Evolutionary conservation across 257 asterid genomes (phyloP).

Genomic region (Cordia subcordata): DNA sequence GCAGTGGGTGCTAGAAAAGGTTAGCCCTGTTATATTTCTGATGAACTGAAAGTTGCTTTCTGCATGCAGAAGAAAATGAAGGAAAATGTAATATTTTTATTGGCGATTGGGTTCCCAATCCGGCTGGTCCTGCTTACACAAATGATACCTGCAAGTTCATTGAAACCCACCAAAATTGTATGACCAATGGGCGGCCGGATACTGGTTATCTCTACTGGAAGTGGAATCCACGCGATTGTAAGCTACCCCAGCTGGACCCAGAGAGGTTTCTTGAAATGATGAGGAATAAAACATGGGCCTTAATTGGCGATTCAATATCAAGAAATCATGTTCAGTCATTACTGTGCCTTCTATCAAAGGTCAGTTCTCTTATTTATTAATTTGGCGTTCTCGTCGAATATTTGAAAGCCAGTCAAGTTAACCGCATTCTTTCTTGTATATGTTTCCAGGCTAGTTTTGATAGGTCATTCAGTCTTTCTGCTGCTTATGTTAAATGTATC

Average conservation of each 20-base stretch:
- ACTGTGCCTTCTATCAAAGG: constrained; percentile 70
- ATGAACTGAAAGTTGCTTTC: constrained; percentile 5
- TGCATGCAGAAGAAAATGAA: constrained; percentile 16
- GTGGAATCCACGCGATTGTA: constrained; percentile 72
- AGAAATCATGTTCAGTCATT: constrained; percentile 77
- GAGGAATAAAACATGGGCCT: constrained; percentile 67
- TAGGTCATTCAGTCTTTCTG: too few relatives aligned
- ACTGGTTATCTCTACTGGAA: constrained; percentile 67
- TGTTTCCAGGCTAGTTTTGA: too few relatives aligned
- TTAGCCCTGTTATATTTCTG: constrained; percentile 1
- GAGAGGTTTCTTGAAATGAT: constrained; percentile 50
- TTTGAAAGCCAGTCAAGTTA: background rate
- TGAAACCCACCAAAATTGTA: constrained; percentile 64
- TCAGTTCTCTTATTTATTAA: constrained; percentile 8
- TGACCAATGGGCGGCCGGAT: constrained; percentile 74
- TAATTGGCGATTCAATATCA: constrained; percentile 79
- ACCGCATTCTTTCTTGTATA: background rate
- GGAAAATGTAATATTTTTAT: constrained; percentile 49
- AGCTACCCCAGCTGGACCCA: constrained; percentile 45
- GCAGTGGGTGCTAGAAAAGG: background rate
- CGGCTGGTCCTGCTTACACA: constrained; percentile 61
- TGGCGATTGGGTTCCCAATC: constrained; percentile 72
- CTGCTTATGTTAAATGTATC: too few relatives aligned
- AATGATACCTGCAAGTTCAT: constrained; percentile 58
- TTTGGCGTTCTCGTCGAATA: background rate